Conservation (phyloP, 192 early-diverging fungal genomes). For the Spinellus fusiger region DNA sequence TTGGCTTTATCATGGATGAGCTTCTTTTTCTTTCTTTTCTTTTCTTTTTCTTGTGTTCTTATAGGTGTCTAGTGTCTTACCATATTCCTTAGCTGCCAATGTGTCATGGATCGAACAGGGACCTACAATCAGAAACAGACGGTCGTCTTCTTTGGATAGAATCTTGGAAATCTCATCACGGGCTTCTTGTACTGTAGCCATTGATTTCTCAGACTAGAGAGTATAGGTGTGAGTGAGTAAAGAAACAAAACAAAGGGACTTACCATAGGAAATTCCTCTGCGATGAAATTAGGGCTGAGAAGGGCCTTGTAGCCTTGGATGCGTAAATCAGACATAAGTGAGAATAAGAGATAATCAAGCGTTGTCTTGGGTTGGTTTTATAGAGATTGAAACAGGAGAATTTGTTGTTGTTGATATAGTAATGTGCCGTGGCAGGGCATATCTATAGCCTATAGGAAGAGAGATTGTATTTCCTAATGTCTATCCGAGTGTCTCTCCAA, state of each 20-base stretch:
- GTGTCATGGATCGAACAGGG: conserved; percentile 96
- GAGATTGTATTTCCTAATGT: too few relatives aligned
- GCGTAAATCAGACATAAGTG: conserved; percentile 69
- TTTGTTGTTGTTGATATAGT: too few relatives aligned
- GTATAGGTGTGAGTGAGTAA: not conserved
- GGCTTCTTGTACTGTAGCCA: conserved; percentile 30
- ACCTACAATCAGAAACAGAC: conserved; percentile 84
- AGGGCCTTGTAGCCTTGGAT: conserved; percentile 81
- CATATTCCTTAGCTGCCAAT: conserved; percentile 80
- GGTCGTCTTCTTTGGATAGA: conserved; percentile 74
- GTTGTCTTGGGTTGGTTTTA: not conserved
- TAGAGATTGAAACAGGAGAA: too few relatives aligned
- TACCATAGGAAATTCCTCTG: conserved; percentile 77
- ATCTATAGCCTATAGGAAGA: too few relatives aligned
- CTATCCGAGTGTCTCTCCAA: too few relatives aligned
- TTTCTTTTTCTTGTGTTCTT: too few relatives aligned
- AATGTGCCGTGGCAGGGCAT: too few relatives aligned
- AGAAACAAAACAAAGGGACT: conserved; percentile 3
- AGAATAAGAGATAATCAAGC: conserved; percentile 1
- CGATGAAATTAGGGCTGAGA: conserved; percentile 78
- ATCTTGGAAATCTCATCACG: conserved; percentile 64
- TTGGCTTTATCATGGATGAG: conserved; percentile 10
- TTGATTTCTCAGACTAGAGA: conserved; percentile 12
- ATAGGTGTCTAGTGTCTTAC: conserved; percentile 12
- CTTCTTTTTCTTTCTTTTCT: too few relatives aligned